Conservation (phyloP, 202 grass and related monocot species). For the Thinopyrum obtusiflorum region DNA sequence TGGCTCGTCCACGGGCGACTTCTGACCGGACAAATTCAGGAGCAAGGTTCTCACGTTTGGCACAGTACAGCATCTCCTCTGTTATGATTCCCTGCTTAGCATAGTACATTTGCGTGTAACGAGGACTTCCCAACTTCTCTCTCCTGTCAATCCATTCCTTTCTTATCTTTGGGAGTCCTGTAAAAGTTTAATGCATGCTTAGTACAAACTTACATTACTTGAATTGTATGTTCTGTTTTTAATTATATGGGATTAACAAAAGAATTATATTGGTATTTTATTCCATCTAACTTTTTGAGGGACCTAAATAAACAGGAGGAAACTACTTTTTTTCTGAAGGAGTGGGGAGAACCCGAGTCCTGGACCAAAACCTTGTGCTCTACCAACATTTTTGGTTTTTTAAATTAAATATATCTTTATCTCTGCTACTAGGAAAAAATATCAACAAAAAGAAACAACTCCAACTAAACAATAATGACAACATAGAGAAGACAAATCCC, state of each 20-base stretch:
- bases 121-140: constrained; percentile 60
- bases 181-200: constrained; percentile 1
- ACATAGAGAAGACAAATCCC: not conserved
- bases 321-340: not conserved
- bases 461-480: not conserved
- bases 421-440: not conserved
- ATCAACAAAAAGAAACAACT: not conserved
- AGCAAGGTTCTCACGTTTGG: constrained; percentile 80
- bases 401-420: not conserved
- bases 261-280: constrained; percentile 8
- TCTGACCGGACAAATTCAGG: constrained; percentile 93
- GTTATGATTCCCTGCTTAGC: constrained; percentile 93
- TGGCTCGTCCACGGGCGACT: constrained; percentile 85
- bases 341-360: not conserved
- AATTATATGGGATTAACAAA: not conserved
- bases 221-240: not conserved
- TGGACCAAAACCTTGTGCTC: not conserved
- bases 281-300: not conserved
- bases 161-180: constrained; percentile 94
- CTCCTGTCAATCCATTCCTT: constrained; percentile 94
- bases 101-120: constrained; percentile 97
- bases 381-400: not conserved
- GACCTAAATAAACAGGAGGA: not conserved
- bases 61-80: constrained; percentile 98
- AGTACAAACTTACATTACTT: not conserved